A percentile compares a stretch with the other conserved stretches of the same genome.
Evolutionary conservation across 2,329 filamentous ascomycete species (phyloP).

Genomic region (Fusarium hainanense): DNA sequence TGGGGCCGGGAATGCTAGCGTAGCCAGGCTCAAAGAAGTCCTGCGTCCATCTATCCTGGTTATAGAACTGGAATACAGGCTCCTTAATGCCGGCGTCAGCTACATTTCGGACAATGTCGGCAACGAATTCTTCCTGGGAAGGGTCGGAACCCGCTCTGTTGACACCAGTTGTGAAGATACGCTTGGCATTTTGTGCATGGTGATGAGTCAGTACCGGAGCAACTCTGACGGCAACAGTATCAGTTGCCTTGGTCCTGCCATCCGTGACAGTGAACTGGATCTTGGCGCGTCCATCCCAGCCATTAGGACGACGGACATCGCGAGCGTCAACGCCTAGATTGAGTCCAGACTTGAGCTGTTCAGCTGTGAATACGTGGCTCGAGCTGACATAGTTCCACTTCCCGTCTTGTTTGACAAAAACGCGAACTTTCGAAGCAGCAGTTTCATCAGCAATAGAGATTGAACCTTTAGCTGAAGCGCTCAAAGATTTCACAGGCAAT

Average conservation of each 20-base stretch:
- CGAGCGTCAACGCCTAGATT: conserved; percentile 51
- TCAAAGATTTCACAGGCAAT: conserved; percentile 37
- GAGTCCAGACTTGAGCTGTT: conserved; percentile 47
- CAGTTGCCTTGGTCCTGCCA: conserved; percentile 27
- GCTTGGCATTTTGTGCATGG: conserved; percentile 48
- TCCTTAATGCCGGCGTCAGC: conserved; percentile 14
- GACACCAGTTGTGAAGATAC: conserved; percentile 27
- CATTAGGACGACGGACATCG: conserved; percentile 39
- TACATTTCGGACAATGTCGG: conserved; percentile 14
- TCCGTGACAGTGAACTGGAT: conserved; percentile 48
- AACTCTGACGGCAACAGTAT: conserved; percentile 48
- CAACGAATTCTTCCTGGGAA: not conserved
- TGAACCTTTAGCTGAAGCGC: conserved; percentile 28
- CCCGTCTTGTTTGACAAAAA: conserved; percentile 43
- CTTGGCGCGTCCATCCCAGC: conserved; percentile 46
- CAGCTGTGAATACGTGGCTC: conserved; percentile 43
- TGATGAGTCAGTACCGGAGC: conserved; percentile 53
- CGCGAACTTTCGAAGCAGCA: conserved; percentile 41
- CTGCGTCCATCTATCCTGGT: conserved; percentile 50
- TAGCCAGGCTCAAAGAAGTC: conserved; percentile 56
- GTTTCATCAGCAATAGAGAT: conserved; percentile 21
- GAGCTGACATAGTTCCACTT: conserved; percentile 44
- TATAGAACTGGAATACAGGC: conserved; percentile 17
- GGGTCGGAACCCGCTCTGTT: not conserved
- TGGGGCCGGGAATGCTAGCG: conserved; percentile 52